Percentiles rank a stretch among this genome's conserved stretches.
Evolutionary conservation across 2,329 filamentous ascomycete genomes (phyloP).

Genomic region (Cladosporium austrohemisphaericum): DNA sequence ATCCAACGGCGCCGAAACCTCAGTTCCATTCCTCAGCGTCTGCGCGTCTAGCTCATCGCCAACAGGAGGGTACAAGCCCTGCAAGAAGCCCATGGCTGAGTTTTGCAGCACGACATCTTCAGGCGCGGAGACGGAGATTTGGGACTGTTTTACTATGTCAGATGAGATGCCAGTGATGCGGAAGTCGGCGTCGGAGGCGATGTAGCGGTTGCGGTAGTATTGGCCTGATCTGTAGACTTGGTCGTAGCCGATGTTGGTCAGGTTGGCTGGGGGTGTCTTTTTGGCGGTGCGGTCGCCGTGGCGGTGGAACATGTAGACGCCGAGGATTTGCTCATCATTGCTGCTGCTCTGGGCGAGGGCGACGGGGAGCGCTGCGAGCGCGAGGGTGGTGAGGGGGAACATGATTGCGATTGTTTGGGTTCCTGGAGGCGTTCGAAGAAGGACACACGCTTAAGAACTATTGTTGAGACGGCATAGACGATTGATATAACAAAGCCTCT

Average conservation of each 20-base stretch:
- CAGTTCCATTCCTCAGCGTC: conserved; percentile 67
- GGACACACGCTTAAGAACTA: too few species aligned
- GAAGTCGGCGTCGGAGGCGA: conserved; percentile 55
- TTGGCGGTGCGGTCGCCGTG: conserved; percentile 88
- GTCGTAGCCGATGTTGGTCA: conserved; percentile 76
- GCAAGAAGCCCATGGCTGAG: conserved; percentile 75
- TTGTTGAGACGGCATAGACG: neutral
- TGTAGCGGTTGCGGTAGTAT: conserved; percentile 75
- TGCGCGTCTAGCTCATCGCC: conserved; percentile 52
- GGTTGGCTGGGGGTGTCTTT: conserved; percentile 62
- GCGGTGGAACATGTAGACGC: conserved; percentile 80
- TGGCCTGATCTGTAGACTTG: conserved; percentile 69
- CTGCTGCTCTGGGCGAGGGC: conserved; percentile 25
- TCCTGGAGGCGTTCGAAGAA: too few species aligned
- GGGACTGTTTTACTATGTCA: conserved; percentile 63
- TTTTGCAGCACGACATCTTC: conserved; percentile 69
- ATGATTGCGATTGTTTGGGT: conserved; percentile 1
- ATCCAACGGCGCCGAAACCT: conserved; percentile 63
- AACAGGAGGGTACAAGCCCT: conserved; percentile 81
- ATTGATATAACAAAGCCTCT: neutral
- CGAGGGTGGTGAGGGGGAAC: conserved; percentile 18
- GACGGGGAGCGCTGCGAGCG: conserved; percentile 25
- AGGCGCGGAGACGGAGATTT: conserved; percentile 70
- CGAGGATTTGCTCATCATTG: conserved; percentile 65
- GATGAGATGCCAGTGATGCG: conserved; percentile 65